Evolutionary conservation across 495 filamentous ascomycete species (phyloP), one percentile per base, ranked within the genome.

Genomic region (Xylaria longipes): DNA sequence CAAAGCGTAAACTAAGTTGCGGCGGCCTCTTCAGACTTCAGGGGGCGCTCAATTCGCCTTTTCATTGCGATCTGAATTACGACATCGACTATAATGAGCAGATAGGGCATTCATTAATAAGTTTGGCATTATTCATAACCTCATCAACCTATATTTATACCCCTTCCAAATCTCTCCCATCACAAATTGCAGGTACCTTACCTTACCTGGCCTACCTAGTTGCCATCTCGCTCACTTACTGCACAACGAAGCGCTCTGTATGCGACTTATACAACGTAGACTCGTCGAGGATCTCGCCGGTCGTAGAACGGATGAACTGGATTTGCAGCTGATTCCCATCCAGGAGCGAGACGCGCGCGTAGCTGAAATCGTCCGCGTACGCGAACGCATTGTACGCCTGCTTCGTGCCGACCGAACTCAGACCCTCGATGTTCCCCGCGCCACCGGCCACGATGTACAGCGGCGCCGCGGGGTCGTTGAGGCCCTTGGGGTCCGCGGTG

Each of bases 361-460:
- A 90, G 75, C 85, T 87, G 62, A 87, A 89, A 70, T 87, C 87
- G 65, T 87, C 84, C 0, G 80, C 87, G 68, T 90, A 89, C 12
- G 82, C 86, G 70, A 89, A 90, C n/a, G 76, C 79, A 52, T 86
- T 87, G 33, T 78, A 85, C 37, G 80, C 72, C 7, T 82, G 76
- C 69, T 85, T 81, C 1, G 39, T 77, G 3, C 84, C 84, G 0
- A 87, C 79, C 0, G 75, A 54, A 25, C 72, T 79, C 37, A 83
- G 77, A 20, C 79, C 82, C 68, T 84, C 82, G 65, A 84, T 83
- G 35, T 84, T 84, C 2, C 77, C 77, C 37, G 77, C 77, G 33
- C 83, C 83, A 35, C 83, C 83, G 12, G 82, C 80, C 0, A 85
- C 82, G 25, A 89, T 88, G 72, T 89, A 89, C 87, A 89, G 83